These are phyloP conservation scores for Aureobasidium subglaciale DNA, from an alignment of 2,329 filamentous ascomycete species.

Conservation along the genomic window DNA sequence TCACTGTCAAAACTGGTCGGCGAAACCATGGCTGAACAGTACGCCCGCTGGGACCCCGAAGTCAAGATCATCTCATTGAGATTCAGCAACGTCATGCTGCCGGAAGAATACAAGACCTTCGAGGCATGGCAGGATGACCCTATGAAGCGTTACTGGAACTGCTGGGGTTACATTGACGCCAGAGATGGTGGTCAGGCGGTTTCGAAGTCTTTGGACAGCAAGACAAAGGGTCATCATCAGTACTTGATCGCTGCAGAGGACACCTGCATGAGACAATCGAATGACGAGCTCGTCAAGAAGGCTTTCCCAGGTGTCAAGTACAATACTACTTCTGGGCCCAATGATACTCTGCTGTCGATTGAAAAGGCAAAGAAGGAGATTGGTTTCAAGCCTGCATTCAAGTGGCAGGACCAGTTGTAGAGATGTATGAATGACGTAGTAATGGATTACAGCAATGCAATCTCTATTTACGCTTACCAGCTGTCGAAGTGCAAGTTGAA, in stretches of 20 bases:
- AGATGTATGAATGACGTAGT: background rate
- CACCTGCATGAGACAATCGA: slow-evolving; percentile 21
- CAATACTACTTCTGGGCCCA: slow-evolving; percentile 17
- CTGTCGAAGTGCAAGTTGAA: no score
- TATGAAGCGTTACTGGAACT: slow-evolving; percentile 22
- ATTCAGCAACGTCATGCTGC: slow-evolving; percentile 23
- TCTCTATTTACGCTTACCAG: no score
- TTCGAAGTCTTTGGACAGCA: slow-evolving; percentile 18
- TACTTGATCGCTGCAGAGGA: slow-evolving; percentile 21
- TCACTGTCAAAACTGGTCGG: slow-evolving; percentile 21
- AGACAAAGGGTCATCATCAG: slow-evolving; percentile 20
- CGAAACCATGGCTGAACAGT: slow-evolving; percentile 22
- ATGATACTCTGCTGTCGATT: slow-evolving; percentile 20
- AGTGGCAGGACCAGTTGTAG: slow-evolving; percentile 21
- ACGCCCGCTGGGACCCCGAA: slow-evolving; percentile 20
- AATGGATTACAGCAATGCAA: no score
- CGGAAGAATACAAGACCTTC: slow-evolving; percentile 20
- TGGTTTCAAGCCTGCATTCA: slow-evolving; percentile 20
- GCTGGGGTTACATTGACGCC: slow-evolving; percentile 22
- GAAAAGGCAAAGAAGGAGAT: slow-evolving; percentile 23
- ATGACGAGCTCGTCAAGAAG: slow-evolving; percentile 21
- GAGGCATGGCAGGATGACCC: slow-evolving; percentile 21
- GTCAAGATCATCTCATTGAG: slow-evolving; percentile 21
- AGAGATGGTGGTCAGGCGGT: slow-evolving; percentile 21
- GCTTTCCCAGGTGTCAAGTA: slow-evolving; percentile 21